These are phyloP conservation scores for Eucalyptus guilfoylei DNA, from an alignment of 345 rosid genomes.

Conservation along the genomic window DNA sequence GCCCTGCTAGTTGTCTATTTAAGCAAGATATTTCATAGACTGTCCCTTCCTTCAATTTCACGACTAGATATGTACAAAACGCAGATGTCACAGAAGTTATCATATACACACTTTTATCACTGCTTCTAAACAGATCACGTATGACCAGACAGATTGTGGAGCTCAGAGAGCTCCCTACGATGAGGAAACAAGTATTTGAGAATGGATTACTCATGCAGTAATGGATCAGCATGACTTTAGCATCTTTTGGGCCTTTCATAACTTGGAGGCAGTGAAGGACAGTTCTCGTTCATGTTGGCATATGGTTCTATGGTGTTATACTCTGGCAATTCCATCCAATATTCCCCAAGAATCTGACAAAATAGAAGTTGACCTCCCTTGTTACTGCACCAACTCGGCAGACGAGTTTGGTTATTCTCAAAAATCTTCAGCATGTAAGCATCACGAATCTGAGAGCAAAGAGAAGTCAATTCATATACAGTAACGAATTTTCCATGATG, in stretches of 20 bases:
- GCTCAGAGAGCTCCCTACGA: background rate
- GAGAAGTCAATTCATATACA: background rate
- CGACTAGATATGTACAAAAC: background rate
- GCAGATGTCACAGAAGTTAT: background rate
- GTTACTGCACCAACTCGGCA: conserved; percentile 79
- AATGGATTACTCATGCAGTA: background rate
- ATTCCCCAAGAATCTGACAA: conserved; percentile 91
- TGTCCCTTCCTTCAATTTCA: background rate
- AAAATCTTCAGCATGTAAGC: conserved; percentile 76
- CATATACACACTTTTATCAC: background rate
- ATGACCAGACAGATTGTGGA: background rate
- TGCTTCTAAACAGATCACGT: background rate
- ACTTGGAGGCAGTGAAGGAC: conserved; percentile 85
- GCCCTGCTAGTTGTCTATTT: background rate
- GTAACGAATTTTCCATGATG: background rate
- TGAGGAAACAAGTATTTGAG: background rate
- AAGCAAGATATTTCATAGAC: background rate
- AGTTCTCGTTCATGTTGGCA: conserved; percentile 83
- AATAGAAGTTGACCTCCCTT: conserved; percentile 36
- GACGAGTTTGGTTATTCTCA: conserved; percentile 54
- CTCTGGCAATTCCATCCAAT: conserved; percentile 75
- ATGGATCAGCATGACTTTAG: conserved; percentile 2
- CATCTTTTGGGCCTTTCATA: conserved; percentile 69
- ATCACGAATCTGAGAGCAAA: conserved; percentile 57
- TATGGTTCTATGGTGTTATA: conserved; percentile 74